These are phyloP conservation scores for Suhomyces atakaporum DNA, from an alignment of 1,139 yeast species.

Conservation along the genomic window DNA sequence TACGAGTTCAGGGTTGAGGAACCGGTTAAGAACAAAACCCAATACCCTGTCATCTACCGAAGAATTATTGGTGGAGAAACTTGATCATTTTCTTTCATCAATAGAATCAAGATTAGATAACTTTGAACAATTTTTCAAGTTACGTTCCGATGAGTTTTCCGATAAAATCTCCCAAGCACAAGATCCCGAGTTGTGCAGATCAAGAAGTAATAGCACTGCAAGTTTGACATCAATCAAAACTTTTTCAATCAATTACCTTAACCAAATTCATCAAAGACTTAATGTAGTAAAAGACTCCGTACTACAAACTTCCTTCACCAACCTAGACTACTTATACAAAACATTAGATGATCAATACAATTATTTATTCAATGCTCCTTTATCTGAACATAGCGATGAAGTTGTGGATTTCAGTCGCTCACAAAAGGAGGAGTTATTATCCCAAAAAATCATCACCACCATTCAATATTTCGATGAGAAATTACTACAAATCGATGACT, in stretches of 20 bases:
- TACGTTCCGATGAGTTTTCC: conserved; percentile 23
- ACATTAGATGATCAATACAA: conserved; percentile 60
- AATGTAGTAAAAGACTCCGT: conserved; percentile 43
- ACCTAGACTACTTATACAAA: conserved; percentile 49
- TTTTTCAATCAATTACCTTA: conserved; percentile 38
- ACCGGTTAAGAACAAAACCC: conserved; percentile 7
- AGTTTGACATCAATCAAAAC: conserved; percentile 34
- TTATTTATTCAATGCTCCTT: conserved; percentile 35
- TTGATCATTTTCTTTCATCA: conserved; percentile 55
- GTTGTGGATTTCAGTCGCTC: conserved; percentile 1
- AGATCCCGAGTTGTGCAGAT: conserved; percentile 12
- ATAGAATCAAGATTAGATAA: conserved; percentile 54
- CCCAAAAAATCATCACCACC: conserved; percentile 51
- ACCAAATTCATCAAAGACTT: conserved; percentile 45
- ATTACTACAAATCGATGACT: conserved; percentile 51
- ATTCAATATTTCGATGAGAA: conserved; percentile 60
- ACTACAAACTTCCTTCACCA: conserved; percentile 45
- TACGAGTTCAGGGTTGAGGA: conserved; percentile 9
- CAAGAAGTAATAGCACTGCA: conserved; percentile 32
- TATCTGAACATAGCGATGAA: conserved; percentile 13
- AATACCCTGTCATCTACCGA: conserved; percentile 30
- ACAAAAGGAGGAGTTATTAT: conserved; percentile 30
- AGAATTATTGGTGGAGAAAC: conserved; percentile 49
- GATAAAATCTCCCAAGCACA: conserved; percentile 2
- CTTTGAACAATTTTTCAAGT: conserved; percentile 53